Conservation (phyloP, 257 asterid genomes). For the Scutellaria barbata region DNA sequence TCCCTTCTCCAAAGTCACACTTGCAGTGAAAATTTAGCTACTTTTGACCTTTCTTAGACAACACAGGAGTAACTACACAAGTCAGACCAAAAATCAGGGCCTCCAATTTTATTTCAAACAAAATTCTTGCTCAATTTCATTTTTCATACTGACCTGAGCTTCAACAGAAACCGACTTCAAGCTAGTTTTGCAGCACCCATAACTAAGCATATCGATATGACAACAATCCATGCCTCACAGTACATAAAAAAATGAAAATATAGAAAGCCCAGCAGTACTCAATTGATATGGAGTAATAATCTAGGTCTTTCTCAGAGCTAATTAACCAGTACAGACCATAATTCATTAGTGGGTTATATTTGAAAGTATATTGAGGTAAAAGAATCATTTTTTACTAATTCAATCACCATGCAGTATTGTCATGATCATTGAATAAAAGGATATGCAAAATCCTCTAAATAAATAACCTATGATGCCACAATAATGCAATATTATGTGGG, state of each 20-base stretch:
- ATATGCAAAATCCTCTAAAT: slow-evolving; percentile 12
- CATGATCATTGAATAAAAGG: neutral
- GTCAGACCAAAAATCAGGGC: no score
- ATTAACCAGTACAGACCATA: slow-evolving; percentile 8
- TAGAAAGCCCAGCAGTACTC: neutral
- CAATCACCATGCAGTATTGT: slow-evolving; percentile 1
- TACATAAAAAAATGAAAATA: neutral
- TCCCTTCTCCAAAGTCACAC: neutral
- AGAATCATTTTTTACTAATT: neutral
- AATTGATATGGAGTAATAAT: neutral
- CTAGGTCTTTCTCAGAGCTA: neutral
- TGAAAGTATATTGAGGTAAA: neutral
- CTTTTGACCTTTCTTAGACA: neutral
- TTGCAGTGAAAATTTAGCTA: neutral
- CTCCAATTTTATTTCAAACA: no score
- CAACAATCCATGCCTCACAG: neutral
- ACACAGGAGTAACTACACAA: neutral
- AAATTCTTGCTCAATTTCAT: neutral
- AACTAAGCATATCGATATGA: neutral
- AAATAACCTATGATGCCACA: slow-evolving; percentile 13
- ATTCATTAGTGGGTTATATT: slow-evolving; percentile 2
- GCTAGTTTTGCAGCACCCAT: neutral
- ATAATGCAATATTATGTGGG: slow-evolving; percentile 12
- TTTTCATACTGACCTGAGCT: neutral
- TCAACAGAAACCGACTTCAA: neutral